A percentile compares a stretch with the other conserved stretches of the same genome.
Evolutionary conservation across 768 basidiomycete genomes (phyloP).

Genomic region (Clitopilus hobsonii): DNA sequence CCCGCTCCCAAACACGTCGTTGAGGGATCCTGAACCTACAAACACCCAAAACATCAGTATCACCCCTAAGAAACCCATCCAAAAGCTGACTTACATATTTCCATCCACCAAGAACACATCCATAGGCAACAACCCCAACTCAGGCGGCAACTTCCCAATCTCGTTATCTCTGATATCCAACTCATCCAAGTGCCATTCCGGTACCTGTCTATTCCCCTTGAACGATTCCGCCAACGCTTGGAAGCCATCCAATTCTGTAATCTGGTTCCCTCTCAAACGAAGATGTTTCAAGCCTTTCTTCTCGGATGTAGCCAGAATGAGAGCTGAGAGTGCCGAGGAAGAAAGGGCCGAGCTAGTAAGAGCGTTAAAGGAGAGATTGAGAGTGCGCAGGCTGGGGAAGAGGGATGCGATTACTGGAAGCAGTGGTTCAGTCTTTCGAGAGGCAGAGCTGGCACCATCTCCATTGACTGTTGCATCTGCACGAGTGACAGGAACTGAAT

Average conservation of each 20-base stretch:
- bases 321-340: slow-evolving; percentile 37
- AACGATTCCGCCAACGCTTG: slow-evolving; percentile 57
- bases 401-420: slow-evolving; percentile 56
- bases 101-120: slow-evolving; percentile 84
- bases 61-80: not conserved
- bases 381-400: slow-evolving; percentile 64
- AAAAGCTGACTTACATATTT: slow-evolving; percentile 55
- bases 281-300: slow-evolving; percentile 62
- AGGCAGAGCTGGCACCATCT: slow-evolving; percentile 27
- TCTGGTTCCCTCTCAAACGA: slow-evolving; percentile 62
- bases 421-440: slow-evolving; percentile 45
- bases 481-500: slow-evolving; percentile 47
- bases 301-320: slow-evolving; percentile 45
- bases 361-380: slow-evolving; percentile 75
- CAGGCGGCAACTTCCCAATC: slow-evolving; percentile 61
- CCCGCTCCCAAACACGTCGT: slow-evolving; percentile 80
- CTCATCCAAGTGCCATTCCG: slow-evolving; percentile 76
- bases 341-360: slow-evolving; percentile 52
- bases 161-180: slow-evolving; percentile 82
- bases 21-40: slow-evolving; percentile 82
- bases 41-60: not conserved
- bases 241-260: slow-evolving; percentile 61
- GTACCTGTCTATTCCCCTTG: slow-evolving; percentile 56
- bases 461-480: slow-evolving; percentile 16
- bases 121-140: slow-evolving; percentile 69